phyloP scores from a whole-genome alignment of 2,329 filamentous ascomycete species.

The Rugonectria rugulosa region DNA sequence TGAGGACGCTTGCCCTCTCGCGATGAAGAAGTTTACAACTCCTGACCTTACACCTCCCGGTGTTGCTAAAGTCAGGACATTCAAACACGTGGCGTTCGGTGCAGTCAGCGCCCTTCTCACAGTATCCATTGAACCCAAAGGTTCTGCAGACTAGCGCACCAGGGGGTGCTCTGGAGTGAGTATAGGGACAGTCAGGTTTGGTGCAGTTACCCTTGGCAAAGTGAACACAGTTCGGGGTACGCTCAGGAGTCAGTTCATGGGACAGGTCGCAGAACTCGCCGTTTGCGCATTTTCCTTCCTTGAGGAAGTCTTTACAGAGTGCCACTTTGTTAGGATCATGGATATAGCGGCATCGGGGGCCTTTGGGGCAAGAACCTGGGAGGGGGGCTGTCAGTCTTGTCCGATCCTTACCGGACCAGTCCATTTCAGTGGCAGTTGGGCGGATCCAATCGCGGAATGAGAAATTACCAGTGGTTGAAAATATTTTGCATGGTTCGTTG shows the following conservation, averaged over 20 bases:
- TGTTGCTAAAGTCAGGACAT: conserved; percentile 95
- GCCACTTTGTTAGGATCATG: conserved; percentile 90
- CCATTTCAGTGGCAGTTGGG: conserved; percentile 30
- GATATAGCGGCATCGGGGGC: conserved; percentile 78
- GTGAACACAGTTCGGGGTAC: conserved; percentile 88
- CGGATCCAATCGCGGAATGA: conserved; percentile 46
- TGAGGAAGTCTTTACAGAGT: conserved; percentile 87
- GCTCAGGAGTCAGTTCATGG: conserved; percentile 83
- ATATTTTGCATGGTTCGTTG: conserved; percentile 76
- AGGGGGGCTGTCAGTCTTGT: conserved; percentile 52
- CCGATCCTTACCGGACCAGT: conserved; percentile 48
- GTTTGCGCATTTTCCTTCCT: conserved; percentile 77
- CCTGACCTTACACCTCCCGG: conserved; percentile 79
- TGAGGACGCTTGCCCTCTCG: conserved; percentile 82
- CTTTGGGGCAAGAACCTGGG: conserved; percentile 85
- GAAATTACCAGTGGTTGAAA: conserved; percentile 73
- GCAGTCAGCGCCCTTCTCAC: conserved; percentile 81
- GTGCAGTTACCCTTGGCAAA: conserved; percentile 90
- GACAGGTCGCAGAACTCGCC: conserved; percentile 89
- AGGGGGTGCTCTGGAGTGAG: conserved; percentile 81
- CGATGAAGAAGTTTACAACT: conserved; percentile 88
- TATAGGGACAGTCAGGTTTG: conserved; percentile 85
- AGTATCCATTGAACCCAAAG: conserved; percentile 90
- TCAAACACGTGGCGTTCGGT: conserved; percentile 87
- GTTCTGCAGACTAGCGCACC: conserved; percentile 81